Percentiles rank a stretch among this genome's conserved stretches.
Conservation (phyloP, 805 yeast species). For the Yarrowia deformans region DNA sequence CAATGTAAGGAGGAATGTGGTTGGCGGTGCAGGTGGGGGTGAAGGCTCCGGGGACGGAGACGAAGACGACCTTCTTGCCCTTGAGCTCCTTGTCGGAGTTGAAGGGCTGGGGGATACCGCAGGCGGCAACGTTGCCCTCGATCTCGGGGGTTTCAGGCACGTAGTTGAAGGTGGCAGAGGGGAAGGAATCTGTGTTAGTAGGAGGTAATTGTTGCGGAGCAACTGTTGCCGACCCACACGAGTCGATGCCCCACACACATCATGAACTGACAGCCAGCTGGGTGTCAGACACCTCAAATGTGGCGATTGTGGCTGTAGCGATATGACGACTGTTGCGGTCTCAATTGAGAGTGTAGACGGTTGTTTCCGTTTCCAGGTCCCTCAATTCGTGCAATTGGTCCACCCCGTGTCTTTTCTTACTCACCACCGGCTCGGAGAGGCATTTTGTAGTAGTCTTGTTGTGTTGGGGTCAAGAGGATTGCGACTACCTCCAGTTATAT, state of each 20-base stretch:
- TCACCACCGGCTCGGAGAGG: conserved; percentile 38
- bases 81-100: conserved; percentile 51
- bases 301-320: too few relatives aligned
- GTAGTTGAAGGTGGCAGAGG: conserved; percentile 47
- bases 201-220: too few relatives aligned
- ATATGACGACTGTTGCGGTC: too few relatives aligned
- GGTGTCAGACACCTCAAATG: too few relatives aligned
- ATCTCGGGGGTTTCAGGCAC: conserved; percentile 50
- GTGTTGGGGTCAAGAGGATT: background rate
- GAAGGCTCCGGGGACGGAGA: conserved; percentile 86
- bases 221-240: too few relatives aligned
- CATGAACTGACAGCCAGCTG: too few relatives aligned
- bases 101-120: conserved; percentile 53
- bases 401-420: background rate
- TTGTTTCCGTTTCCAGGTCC: background rate
- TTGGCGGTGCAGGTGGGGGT: conserved; percentile 79
- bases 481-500: background rate
- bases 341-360: background rate
- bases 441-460: conserved; percentile 16
- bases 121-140: conserved; percentile 47
- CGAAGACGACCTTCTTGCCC: conserved; percentile 66
- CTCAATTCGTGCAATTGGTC: conserved; percentile 11
- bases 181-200: conserved; percentile 35
- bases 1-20: conserved; percentile 74
- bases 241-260: too few relatives aligned